A percentile compares a stretch with the other conserved stretches of the same genome.
phyloP scores from a whole-genome alignment of 306 rosid species.

The Cicer cuneatum region DNA sequence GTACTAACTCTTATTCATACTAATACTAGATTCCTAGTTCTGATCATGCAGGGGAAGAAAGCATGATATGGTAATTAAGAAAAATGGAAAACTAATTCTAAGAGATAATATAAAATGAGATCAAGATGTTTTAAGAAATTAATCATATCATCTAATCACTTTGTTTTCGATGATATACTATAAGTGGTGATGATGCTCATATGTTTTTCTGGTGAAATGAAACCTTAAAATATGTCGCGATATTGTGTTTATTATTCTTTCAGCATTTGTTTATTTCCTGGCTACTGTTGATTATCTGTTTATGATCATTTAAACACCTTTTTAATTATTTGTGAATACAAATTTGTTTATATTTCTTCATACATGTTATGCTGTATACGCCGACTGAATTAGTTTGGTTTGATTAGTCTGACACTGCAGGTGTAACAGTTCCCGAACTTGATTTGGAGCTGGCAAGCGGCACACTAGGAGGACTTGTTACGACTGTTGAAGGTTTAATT shows the following conservation, averaged over 20 bases:
- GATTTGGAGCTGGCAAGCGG: slow-evolving; percentile 83
- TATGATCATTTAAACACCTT: slow-evolving; percentile 9
- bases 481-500: slow-evolving; percentile 87
- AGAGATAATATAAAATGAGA: background rate
- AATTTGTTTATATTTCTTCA: background rate
- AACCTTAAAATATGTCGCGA: slow-evolving; percentile 15
- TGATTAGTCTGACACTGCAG: slow-evolving; percentile 59
- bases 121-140: slow-evolving; percentile 11
- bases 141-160: background rate
- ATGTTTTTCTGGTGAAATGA: slow-evolving; percentile 20
- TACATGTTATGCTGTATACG: background rate
- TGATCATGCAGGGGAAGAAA: background rate
- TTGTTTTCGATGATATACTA: slow-evolving; percentile 10
- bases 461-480: slow-evolving; percentile 58
- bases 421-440: slow-evolving; percentile 63
- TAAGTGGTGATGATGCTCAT: slow-evolving; percentile 1
- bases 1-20: background rate
- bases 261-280: background rate
- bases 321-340: slow-evolving; percentile 1
- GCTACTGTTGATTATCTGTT: background rate
- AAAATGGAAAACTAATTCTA: background rate
- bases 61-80: background rate
- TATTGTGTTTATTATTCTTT: slow-evolving; percentile 8
- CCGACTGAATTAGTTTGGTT: slow-evolving; percentile 23
- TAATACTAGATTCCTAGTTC: background rate